Conservation (phyloP, 169 alveolate species). For the Condylostoma magnum region DNA sequence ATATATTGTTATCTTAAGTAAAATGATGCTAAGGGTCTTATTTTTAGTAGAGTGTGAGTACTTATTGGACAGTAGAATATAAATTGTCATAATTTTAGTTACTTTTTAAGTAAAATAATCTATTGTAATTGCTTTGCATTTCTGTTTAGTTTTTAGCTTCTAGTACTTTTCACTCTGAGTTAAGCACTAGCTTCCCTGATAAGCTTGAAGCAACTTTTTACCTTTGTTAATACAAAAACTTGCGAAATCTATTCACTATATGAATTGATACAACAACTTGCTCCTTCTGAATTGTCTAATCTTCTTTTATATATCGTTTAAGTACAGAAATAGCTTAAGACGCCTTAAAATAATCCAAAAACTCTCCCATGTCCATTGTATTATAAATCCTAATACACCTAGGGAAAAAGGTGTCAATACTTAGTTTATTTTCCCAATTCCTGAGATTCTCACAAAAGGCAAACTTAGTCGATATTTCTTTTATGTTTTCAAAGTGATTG, state of each 20-base stretch:
- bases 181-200: background rate
- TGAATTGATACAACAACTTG: background rate
- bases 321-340: background rate
- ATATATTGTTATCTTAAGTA: conserved; percentile 48
- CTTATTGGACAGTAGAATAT: background rate
- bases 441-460: conserved; percentile 47
- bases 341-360: conserved; percentile 57
- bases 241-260: background rate
- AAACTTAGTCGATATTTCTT: conserved; percentile 51
- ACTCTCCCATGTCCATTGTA: conserved; percentile 42
- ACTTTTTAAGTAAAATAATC: background rate
- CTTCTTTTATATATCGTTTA: background rate
- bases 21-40: conserved; percentile 12
- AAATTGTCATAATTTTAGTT: background rate
- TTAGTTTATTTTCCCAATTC: conserved; percentile 37
- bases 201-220: background rate
- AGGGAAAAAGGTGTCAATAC: conserved; percentile 62
- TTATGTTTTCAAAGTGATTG: conserved; percentile 48
- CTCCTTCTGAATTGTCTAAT: background rate
- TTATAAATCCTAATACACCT: conserved; percentile 50
- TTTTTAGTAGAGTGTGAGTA: background rate
- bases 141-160: background rate
- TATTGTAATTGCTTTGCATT: background rate
- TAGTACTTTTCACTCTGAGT: background rate
- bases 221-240: background rate